phyloP scores from a whole-genome alignment of 345 rosid species.

The Eucalyptus curtisii region DNA sequence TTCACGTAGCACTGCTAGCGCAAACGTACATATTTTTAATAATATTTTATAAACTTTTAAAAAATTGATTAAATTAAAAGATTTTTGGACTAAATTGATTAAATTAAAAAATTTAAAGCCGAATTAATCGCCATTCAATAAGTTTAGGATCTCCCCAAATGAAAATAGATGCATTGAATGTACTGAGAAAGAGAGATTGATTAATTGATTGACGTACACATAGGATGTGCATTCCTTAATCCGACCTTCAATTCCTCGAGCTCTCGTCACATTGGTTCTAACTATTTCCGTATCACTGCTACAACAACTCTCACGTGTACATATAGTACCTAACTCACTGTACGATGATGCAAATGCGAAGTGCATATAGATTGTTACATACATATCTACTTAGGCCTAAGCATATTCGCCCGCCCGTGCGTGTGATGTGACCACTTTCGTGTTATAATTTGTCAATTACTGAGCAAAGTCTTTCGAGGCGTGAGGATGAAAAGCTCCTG shows the following conservation, averaged over 20 bases:
- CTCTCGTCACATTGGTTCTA: neutral
- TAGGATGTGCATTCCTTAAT: neutral
- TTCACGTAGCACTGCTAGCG: accelerated
- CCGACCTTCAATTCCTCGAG: neutral
- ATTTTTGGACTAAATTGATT: accelerated
- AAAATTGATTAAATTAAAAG: neutral
- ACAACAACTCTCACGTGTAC: neutral
- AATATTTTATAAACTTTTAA: too few species aligned
- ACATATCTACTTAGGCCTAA: neutral
- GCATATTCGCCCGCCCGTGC: neutral
- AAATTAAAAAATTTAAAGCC: neutral
- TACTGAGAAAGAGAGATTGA: neutral
- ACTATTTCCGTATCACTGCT: neutral
- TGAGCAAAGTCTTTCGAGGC: neutral
- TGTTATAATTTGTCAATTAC: neutral
- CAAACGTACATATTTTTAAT: too few species aligned
- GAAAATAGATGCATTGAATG: neutral
- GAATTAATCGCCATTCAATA: accelerated
- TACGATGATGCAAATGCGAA: neutral
- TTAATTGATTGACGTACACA: neutral
- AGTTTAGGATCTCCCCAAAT: neutral
- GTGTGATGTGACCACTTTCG: neutral
- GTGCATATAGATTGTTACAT: neutral
- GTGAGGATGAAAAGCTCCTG: neutral
- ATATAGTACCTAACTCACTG: neutral